Evolutionary conservation across 306 rosid genomes (phyloP), one percentile per base, ranked within the genome.

Genomic region (Vigna unguiculata): DNA sequence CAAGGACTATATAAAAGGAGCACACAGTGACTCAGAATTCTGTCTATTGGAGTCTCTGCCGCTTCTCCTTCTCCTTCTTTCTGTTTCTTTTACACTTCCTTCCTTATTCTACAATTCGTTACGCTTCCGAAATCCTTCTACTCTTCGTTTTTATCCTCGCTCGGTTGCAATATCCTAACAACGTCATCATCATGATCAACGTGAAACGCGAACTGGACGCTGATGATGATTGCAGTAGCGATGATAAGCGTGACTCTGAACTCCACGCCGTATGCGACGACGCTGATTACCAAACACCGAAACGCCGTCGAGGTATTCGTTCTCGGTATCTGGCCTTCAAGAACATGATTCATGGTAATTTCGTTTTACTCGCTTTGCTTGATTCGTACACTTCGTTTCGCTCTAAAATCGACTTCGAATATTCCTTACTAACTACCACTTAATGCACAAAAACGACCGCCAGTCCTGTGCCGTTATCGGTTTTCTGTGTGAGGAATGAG

Each of bases 291-390:
- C 47, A 25, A 57, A 49, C 83, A 67, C 11, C 9, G 45, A 52
- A 76, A 41, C 47, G n/a, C 48, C 79, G 83, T 24, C 79, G 73
- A 41, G 69, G 36, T 21, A 80, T 86, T 24, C 87, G 81, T 14
- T 86, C 87, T 49, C 79, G 81, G 0, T 86, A 80, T 66, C 74
- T 62, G 34, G 59, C 73, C 40, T 69, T 80, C 60, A 51, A 43
- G 15, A 80, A 45, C 70, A 30, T 74, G 49, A 83, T 80, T 73
- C 51, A 62, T 45, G 81, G 85, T 80, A 62, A 55, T 55, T 74
- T 14, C 1, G 1, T 58, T 30, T 55, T 36, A 12, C 7, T 14
- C 16, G 1, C 22, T 7, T 19, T 45, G 16, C 24, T 22, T 74
- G 3, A 43, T 58, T 58, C 30, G 48, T 17, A 30, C 0, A 32